Evolutionary conservation across 2,329 filamentous ascomycete genomes (phyloP).

Genomic region (Canariomyces notabilis): DNA sequence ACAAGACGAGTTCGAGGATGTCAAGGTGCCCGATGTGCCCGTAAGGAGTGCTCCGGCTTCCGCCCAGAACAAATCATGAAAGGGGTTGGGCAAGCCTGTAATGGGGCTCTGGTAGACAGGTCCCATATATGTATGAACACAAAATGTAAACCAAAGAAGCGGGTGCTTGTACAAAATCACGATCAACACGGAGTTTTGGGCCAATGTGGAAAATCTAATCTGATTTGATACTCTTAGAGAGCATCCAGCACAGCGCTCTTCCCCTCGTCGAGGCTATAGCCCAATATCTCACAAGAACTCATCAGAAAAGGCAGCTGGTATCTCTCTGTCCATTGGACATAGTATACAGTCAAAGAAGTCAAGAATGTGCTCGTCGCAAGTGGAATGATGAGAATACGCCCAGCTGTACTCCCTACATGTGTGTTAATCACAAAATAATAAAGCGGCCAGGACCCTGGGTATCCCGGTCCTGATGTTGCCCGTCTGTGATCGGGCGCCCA

Average conservation of each 20-base stretch:
- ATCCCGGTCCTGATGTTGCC: background rate
- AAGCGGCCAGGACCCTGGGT: constrained; percentile 1
- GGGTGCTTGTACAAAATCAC: constrained; percentile 4
- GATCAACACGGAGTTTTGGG: constrained; percentile 12
- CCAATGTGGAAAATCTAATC: background rate
- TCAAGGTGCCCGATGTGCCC: constrained; percentile 77
- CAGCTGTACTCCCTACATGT: too few species aligned
- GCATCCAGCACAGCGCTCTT: background rate
- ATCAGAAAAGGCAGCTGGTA: too few species aligned
- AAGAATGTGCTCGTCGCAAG: too few species aligned
- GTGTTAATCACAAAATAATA: too few species aligned
- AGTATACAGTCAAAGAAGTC: too few species aligned
- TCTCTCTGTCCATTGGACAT: too few species aligned
- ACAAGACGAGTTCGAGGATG: constrained; percentile 95
- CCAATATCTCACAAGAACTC: constrained; percentile 2
- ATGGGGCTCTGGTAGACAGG: too few species aligned
- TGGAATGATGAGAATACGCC: too few species aligned
- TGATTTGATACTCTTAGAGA: constrained; percentile 3
- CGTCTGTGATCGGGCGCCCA: background rate
- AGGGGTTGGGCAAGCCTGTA: background rate
- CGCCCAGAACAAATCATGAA: constrained; percentile 30
- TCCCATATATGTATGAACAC: too few species aligned
- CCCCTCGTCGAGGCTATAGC: constrained; percentile 7
- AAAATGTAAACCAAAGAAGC: too few species aligned
- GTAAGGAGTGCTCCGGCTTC: constrained; percentile 19